A percentile compares a stretch with the other conserved stretches of the same genome.
Evolutionary conservation across 768 basidiomycete genomes (phyloP).

Genomic region (Panaeolus papilionaceus): DNA sequence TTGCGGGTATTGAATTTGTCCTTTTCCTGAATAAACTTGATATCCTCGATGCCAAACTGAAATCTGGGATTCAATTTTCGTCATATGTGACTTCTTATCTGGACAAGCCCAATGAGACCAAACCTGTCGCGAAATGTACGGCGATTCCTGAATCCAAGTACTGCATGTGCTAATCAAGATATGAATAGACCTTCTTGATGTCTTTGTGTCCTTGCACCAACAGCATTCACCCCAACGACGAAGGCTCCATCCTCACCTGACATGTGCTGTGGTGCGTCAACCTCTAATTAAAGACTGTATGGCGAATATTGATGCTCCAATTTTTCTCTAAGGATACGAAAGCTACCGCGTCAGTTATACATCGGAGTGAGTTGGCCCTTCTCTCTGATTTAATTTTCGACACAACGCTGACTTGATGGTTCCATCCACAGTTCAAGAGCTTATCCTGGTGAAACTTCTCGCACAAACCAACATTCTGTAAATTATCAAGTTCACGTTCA

Average conservation of each 20-base stretch:
- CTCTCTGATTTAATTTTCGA: background rate
- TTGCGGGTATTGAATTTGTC: slow-evolving; percentile 59
- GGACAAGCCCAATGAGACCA: slow-evolving; percentile 55
- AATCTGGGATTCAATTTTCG: slow-evolving; percentile 57
- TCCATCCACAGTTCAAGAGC: slow-evolving; percentile 38
- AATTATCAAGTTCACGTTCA: background rate
- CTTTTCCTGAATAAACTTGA: slow-evolving; percentile 71
- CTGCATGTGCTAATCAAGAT: background rate
- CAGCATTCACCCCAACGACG: slow-evolving; percentile 53
- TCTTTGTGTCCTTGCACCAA: slow-evolving; percentile 56
- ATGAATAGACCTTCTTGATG: slow-evolving; percentile 53
- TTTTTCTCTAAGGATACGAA: slow-evolving; percentile 45
- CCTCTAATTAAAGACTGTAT: background rate
- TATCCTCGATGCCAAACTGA: slow-evolving; percentile 60
- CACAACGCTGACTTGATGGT: slow-evolving; percentile 11
- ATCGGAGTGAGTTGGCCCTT: slow-evolving; percentile 44
- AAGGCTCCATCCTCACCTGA: slow-evolving; percentile 59
- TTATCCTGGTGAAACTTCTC: slow-evolving; percentile 41
- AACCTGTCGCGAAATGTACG: slow-evolving; percentile 60
- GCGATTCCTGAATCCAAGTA: slow-evolving; percentile 15
- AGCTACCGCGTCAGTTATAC: slow-evolving; percentile 53
- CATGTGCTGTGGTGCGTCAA: slow-evolving; percentile 62
- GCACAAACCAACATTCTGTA: slow-evolving; percentile 40
- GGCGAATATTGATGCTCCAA: background rate
- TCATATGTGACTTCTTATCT: slow-evolving; percentile 61